Conservation (phyloP, 2,329 filamentous ascomycete species). For the Cordyceps sp. region DNA sequence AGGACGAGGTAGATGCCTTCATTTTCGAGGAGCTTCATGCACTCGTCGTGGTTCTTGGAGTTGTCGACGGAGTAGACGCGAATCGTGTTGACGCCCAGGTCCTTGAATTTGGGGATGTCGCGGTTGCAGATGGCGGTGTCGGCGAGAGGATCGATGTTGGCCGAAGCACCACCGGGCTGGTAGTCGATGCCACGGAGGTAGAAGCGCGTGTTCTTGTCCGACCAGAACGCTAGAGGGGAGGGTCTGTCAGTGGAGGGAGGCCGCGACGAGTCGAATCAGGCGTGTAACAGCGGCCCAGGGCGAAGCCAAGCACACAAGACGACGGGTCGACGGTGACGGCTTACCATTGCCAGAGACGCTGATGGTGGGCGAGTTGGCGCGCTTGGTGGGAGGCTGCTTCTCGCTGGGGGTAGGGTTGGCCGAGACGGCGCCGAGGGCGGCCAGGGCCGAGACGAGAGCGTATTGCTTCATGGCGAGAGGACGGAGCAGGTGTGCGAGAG, state of each 20-base stretch:
- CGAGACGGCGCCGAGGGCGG: slow-evolving; percentile 24
- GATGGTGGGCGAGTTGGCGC: slow-evolving; percentile 30
- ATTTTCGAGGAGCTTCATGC: slow-evolving; percentile 66
- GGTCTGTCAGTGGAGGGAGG: no score
- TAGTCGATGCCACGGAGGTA: slow-evolving; percentile 46
- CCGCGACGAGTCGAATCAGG: no score
- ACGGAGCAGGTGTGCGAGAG: slow-evolving; percentile 2
- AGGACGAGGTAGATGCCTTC: slow-evolving; percentile 86
- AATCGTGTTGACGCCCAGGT: slow-evolving; percentile 77
- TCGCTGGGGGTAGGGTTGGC: slow-evolving; percentile 33
- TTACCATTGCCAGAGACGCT: slow-evolving; percentile 41
- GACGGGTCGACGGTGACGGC: slow-evolving; percentile 3
- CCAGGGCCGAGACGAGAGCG: slow-evolving; percentile 29
- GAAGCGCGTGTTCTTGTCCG: slow-evolving; percentile 34
- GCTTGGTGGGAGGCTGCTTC: slow-evolving; percentile 30
- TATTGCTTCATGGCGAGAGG: slow-evolving; percentile 30
- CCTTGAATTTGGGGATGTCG: slow-evolving; percentile 67
- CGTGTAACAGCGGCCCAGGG: slow-evolving; percentile 10
- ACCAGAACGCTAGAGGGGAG: slow-evolving; percentile 46
- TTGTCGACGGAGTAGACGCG: slow-evolving; percentile 92
- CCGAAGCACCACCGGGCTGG: slow-evolving; percentile 42
- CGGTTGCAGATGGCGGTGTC: slow-evolving; percentile 85
- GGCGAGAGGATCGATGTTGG: slow-evolving; percentile 56
- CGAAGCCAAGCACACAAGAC: not conserved
- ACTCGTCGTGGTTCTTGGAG: slow-evolving; percentile 61